A percentile compares a stretch with the other conserved stretches of the same genome.
Conservation (phyloP, 2,329 filamentous ascomycete genomes). For the Pseudonectria foliicola region DNA sequence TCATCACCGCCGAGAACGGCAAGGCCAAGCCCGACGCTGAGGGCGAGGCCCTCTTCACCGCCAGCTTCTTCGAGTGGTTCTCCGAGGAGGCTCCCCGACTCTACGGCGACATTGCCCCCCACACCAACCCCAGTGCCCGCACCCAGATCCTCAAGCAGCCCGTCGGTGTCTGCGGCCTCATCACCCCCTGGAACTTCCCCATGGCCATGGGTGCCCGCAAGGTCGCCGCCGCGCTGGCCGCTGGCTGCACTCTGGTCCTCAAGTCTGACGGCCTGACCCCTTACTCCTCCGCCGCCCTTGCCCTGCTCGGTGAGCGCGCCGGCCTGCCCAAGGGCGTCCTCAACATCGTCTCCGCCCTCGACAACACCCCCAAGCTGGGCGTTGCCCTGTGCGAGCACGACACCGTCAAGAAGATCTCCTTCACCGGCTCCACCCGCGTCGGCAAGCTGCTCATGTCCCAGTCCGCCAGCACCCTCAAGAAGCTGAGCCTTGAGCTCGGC, state of each 20-base stretch:
- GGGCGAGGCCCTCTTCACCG: constrained; percentile 49
- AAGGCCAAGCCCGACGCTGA: constrained; percentile 57
- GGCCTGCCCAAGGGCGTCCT: constrained; percentile 36
- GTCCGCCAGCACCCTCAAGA: constrained; percentile 60
- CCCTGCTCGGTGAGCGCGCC: constrained; percentile 71
- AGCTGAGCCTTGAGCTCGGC: constrained; percentile 55
- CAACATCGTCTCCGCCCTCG: constrained; percentile 56
- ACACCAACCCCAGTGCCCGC: constrained; percentile 50
- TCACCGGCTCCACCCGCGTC: constrained; percentile 56
- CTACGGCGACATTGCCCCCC: constrained; percentile 35
- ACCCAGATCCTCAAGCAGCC: constrained; percentile 19
- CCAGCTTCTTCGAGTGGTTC: constrained; percentile 56
- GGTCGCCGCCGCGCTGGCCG: constrained; percentile 50
- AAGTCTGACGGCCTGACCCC: constrained; percentile 86
- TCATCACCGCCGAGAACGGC: constrained; percentile 65
- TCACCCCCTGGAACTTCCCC: constrained; percentile 49
- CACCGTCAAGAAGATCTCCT: constrained; percentile 64
- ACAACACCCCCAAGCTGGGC: constrained; percentile 61
- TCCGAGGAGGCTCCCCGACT: constrained; percentile 50
- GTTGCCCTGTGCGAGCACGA: constrained; percentile 55
- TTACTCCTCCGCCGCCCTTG: constrained; percentile 74
- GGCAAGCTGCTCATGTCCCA: constrained; percentile 61
- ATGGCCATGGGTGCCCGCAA: constrained; percentile 42
- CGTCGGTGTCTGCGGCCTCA: constrained; percentile 25
- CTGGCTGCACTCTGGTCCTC: constrained; percentile 68